Conservation (phyloP, 352 stramenopile genomes). For the Globisporangium orthogonon region DNA sequence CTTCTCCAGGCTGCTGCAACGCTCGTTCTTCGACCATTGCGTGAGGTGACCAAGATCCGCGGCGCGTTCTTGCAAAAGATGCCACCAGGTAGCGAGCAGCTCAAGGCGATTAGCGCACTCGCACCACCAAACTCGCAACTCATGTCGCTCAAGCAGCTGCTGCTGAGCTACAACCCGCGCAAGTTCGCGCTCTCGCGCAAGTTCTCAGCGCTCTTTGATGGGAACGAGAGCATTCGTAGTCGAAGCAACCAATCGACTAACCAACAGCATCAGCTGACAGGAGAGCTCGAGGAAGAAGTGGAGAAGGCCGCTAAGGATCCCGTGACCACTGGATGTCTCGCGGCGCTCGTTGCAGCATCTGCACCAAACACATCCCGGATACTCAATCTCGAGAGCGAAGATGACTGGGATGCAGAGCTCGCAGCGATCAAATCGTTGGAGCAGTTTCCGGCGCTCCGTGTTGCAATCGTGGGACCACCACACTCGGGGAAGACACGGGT, state of each 20-base stretch:
- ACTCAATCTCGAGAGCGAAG: constrained; percentile 20
- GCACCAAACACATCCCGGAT: constrained; percentile 6
- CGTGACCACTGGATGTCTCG: background rate
- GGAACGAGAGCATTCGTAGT: background rate
- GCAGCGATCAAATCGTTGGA: constrained; percentile 29
- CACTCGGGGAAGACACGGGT: constrained; percentile 51
- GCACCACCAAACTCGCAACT: constrained; percentile 32
- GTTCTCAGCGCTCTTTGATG: constrained; percentile 36
- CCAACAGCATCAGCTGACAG: background rate
- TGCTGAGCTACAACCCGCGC: constrained; percentile 63
- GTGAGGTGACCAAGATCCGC: constrained; percentile 43
- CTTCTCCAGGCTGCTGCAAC: constrained; percentile 7
- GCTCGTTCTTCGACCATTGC: constrained; percentile 26
- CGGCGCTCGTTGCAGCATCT: constrained; percentile 1
- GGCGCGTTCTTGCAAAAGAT: constrained; percentile 50
- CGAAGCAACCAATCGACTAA: background rate
- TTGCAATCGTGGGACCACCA: constrained; percentile 55
- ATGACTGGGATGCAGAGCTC: constrained; percentile 38
- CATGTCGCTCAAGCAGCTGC: constrained; percentile 74
- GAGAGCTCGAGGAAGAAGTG: background rate
- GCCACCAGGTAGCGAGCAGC: constrained; percentile 34
- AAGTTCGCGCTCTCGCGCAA: constrained; percentile 64
- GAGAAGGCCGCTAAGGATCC: background rate
- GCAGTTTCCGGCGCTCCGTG: constrained; percentile 32
- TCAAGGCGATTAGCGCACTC: constrained; percentile 39